phyloP scores from a whole-genome alignment of 2,329 filamentous ascomycete species.

The Aspergillus tanneri region DNA sequence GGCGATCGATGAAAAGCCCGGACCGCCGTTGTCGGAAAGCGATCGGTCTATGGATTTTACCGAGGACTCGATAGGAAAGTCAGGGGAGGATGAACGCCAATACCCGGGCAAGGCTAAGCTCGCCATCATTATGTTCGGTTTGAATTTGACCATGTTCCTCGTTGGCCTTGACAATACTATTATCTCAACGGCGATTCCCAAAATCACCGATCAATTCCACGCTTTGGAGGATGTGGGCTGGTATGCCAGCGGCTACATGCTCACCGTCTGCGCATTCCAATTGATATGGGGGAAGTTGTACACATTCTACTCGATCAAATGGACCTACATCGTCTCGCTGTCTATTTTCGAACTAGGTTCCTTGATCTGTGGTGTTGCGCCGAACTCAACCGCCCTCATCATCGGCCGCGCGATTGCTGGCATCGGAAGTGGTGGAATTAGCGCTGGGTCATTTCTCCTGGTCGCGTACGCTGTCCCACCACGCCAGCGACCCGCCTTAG shows the following conservation, averaged over 20 bases:
- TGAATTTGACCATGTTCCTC: constrained; percentile 8
- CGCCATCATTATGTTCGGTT: constrained; percentile 11
- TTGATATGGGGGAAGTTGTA: constrained; percentile 10
- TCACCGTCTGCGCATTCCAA: constrained; percentile 6
- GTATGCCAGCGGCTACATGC: constrained; percentile 7
- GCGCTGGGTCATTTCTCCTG: constrained; percentile 30
- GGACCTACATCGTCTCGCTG: constrained; percentile 1
- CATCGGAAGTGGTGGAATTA: constrained; percentile 22
- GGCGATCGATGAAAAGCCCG: too few species aligned
- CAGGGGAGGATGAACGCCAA: not conserved
- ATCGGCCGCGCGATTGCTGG: constrained; percentile 8
- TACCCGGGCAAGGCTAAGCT: constrained; percentile 6
- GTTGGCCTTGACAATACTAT: constrained; percentile 9
- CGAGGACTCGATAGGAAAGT: not conserved
- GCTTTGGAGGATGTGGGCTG: constrained; percentile 1
- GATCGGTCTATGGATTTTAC: too few species aligned
- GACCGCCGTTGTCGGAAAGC: too few species aligned
- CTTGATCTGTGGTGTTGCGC: constrained; percentile 4
- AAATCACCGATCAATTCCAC: constrained; percentile 8
- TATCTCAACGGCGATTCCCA: constrained; percentile 6
- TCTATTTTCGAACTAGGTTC: constrained; percentile 6
- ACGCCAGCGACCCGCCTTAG: constrained; percentile 27
- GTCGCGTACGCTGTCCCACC: constrained; percentile 18
- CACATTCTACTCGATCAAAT: constrained; percentile 6
- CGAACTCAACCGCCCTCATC: constrained; percentile 1